Conservation (phyloP, 2,329 filamentous ascomycete species). For the Aspergillus melleus region DNA sequence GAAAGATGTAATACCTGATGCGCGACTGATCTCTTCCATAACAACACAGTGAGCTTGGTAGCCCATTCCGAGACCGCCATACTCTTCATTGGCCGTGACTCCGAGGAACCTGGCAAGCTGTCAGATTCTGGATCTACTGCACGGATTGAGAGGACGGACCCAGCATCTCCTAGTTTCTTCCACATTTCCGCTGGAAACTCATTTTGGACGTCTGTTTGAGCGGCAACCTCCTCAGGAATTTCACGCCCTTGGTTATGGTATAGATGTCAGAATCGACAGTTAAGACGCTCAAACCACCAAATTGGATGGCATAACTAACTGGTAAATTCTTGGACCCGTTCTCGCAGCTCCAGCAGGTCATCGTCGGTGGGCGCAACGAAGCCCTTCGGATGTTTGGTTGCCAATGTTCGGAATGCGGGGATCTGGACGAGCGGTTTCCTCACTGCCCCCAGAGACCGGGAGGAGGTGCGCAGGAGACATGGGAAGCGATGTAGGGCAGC, state of each 20-base stretch:
- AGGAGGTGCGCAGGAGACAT: conserved; percentile 34
- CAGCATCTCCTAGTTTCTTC: conserved; percentile 88
- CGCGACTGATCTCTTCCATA: conserved; percentile 90
- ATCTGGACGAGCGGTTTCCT: conserved; percentile 31
- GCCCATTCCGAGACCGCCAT: conserved; percentile 85
- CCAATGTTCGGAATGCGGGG: conserved; percentile 49
- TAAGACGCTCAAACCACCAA: neutral
- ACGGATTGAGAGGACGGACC: conserved; percentile 31
- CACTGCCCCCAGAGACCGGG: conserved; percentile 27
- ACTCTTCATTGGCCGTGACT: conserved; percentile 88
- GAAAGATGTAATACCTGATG: conserved; percentile 58
- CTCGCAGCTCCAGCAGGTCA: conserved; percentile 78
- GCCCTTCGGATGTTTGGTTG: conserved; percentile 67
- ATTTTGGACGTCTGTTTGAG: conserved; percentile 80
- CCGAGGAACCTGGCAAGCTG: conserved; percentile 67
- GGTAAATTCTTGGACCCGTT: conserved; percentile 84
- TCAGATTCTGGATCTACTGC: neutral
- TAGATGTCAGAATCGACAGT: neutral
- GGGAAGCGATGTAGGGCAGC: conserved; percentile 30
- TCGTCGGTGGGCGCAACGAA: conserved; percentile 67
- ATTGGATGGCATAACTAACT: conserved; percentile 35
- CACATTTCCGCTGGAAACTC: conserved; percentile 90
- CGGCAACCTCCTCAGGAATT: conserved; percentile 79
- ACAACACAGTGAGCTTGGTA: conserved; percentile 96
- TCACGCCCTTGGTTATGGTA: conserved; percentile 61